These are phyloP conservation scores for Termitomyces sp. DNA, from an alignment of 768 basidiomycete genomes.

Conservation along the genomic window DNA sequence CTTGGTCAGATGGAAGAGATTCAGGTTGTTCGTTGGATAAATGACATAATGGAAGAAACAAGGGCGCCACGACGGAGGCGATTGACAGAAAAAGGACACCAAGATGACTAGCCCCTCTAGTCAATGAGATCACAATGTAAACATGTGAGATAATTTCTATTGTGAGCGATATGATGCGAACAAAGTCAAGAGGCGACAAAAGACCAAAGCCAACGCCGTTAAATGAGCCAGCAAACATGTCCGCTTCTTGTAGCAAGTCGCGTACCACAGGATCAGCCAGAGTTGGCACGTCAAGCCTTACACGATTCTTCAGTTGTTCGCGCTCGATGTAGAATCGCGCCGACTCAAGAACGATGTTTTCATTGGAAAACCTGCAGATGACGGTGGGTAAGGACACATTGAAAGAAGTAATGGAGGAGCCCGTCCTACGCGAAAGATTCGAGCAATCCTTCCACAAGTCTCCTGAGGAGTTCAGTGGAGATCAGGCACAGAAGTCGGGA, in stretches of 20 bases:
- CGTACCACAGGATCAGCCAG: constrained; percentile 68
- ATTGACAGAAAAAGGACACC: constrained; percentile 58
- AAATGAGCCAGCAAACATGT: constrained; percentile 80
- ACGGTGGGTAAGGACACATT: constrained; percentile 12
- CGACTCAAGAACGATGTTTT: constrained; percentile 66
- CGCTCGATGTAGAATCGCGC: constrained; percentile 74
- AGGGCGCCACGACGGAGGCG: constrained; percentile 54
- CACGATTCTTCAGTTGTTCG: constrained; percentile 71
- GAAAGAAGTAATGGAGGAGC: constrained; percentile 5
- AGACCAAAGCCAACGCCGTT: constrained; percentile 74
- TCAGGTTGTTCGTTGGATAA: constrained; percentile 37
- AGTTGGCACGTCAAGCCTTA: constrained; percentile 75
- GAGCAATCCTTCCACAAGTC: constrained; percentile 58
- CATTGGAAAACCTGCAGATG: constrained; percentile 55
- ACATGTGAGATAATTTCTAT: constrained; percentile 72
- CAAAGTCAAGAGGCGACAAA: constrained; percentile 74
- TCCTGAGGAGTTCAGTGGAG: constrained; percentile 57
- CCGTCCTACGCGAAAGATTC: constrained; percentile 69
- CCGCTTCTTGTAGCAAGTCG: constrained; percentile 82
- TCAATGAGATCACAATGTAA: constrained; percentile 63
- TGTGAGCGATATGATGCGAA: constrained; percentile 64
- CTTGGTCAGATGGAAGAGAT: constrained; percentile 42
- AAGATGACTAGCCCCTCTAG: constrained; percentile 49
- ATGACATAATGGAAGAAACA: constrained; percentile 49
- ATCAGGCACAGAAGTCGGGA: constrained; percentile 53